phyloP scores from a whole-genome alignment of 2,329 filamentous ascomycete species.

The Chrysoporthe puriensis region DNA sequence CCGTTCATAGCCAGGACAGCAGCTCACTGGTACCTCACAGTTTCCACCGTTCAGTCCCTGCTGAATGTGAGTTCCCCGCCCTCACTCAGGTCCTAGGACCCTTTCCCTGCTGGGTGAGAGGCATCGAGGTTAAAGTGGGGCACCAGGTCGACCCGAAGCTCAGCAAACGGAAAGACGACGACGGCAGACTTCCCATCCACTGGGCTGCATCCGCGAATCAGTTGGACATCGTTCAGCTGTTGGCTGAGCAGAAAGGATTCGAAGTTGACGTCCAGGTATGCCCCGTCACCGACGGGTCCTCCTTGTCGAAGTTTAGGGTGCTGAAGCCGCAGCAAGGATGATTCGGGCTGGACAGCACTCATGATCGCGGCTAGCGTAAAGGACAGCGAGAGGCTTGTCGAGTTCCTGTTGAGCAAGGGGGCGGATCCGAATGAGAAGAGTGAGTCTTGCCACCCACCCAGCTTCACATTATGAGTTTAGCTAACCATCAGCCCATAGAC shows the following conservation, averaged over 20 bases:
- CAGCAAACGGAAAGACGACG: slow-evolving; percentile 73
- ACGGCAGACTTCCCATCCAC: slow-evolving; percentile 88
- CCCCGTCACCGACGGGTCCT: not conserved
- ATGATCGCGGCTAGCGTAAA: slow-evolving; percentile 81
- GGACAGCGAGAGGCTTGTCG: slow-evolving; percentile 70
- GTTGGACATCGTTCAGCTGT: slow-evolving; percentile 71
- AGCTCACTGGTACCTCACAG: slow-evolving; percentile 48
- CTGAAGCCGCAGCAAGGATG: slow-evolving; percentile 55
- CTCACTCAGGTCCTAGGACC: not conserved
- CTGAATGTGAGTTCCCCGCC: slow-evolving; percentile 58
- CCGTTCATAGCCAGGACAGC: not conserved
- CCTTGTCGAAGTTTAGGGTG: not conserved
- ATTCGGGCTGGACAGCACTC: slow-evolving; percentile 78
- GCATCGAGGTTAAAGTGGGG: not conserved
- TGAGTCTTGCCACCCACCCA: slow-evolving; percentile 37
- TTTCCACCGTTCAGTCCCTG: slow-evolving; percentile 72
- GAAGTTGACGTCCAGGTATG: slow-evolving; percentile 81
- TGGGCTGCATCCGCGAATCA: slow-evolving; percentile 91
- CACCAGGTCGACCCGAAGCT: slow-evolving; percentile 79
- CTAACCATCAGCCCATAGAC: slow-evolving; percentile 48
- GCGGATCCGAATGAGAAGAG: slow-evolving; percentile 78
- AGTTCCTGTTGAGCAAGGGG: slow-evolving; percentile 68
- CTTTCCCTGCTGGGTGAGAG: not conserved
- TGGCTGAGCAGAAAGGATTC: slow-evolving; percentile 73
- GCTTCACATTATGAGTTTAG: not conserved